Conservation (phyloP, 176 grass and related monocot species). For the Elaeis guineensis region DNA sequence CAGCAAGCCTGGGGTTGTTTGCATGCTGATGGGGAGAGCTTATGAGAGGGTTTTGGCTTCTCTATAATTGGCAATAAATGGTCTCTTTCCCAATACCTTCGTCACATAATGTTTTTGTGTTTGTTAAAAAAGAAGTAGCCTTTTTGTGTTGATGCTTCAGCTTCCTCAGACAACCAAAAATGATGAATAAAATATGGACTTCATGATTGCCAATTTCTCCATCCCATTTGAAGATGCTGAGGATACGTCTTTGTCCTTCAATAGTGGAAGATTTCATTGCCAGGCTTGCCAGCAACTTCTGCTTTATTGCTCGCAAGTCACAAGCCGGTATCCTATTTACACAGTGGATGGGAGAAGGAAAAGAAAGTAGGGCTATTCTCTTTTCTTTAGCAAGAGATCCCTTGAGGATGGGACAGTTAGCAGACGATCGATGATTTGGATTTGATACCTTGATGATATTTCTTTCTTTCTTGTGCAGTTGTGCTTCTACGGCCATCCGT, state of each 20-base stretch:
- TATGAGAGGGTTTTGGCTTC: not conserved
- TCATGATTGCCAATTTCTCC: not conserved
- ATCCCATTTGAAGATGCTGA: slow-evolving; percentile 5
- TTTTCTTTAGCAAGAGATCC: too few relatives aligned
- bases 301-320: too few relatives aligned
- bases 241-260: not conserved
- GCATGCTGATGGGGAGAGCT: not conserved
- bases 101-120: not conserved
- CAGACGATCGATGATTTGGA: too few relatives aligned
- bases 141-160: not conserved
- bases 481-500: too few relatives aligned
- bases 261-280: not conserved
- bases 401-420: too few relatives aligned
- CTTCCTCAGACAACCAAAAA: slow-evolving; percentile 3
- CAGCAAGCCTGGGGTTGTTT: not conserved
- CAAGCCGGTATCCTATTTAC: too few relatives aligned
- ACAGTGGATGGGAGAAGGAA: too few relatives aligned
- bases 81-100: not conserved
- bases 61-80: slow-evolving; percentile 5
- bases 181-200: not conserved
- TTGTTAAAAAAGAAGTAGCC: not conserved
- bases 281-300: too few relatives aligned
- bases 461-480: too few relatives aligned
- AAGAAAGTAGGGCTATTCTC: too few relatives aligned
- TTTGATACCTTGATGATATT: too few relatives aligned